Evolutionary conservation across 257 asterid species (phyloP).

Genomic region (Ligustrum vulgare): DNA sequence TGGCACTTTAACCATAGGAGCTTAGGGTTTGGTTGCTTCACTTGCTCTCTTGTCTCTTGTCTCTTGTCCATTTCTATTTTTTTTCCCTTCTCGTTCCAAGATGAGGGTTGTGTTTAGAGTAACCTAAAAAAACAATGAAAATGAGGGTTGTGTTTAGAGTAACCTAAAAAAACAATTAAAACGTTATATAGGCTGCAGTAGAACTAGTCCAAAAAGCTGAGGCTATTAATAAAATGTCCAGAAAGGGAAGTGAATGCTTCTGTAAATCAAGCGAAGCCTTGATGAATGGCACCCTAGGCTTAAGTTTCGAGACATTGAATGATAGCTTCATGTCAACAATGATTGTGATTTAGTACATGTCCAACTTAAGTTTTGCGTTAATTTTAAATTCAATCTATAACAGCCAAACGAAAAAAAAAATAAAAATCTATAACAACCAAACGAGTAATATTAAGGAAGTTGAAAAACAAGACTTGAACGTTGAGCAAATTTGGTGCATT

Average conservation of each 20-base stretch:
- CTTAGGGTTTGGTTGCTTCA: neutral
- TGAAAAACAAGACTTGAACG: neutral
- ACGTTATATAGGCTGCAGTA: neutral
- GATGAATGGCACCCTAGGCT: neutral
- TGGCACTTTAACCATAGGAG: neutral
- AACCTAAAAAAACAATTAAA: neutral
- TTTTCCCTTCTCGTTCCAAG: neutral
- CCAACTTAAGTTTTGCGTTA: constrained; percentile 4
- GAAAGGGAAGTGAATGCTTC: neutral
- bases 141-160: neutral
- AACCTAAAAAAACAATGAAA: neutral
- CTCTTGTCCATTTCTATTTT: neutral
- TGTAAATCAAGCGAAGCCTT: neutral
- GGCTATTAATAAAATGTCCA: neutral
- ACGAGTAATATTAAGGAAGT: neutral
- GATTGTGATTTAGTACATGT: neutral
- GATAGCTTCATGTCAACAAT: neutral
- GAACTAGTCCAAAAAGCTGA: neutral
- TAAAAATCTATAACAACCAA: neutral
- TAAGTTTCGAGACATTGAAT: neutral
- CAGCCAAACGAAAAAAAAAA: too few species aligned
- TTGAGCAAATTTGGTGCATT: constrained; percentile 3
- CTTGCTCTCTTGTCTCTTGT: neutral
- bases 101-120: neutral
- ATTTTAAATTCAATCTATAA: constrained; percentile 7